These are phyloP conservation scores for Galerina sulciceps DNA, from an alignment of 768 basidiomycete species.

Conservation along the genomic window DNA sequence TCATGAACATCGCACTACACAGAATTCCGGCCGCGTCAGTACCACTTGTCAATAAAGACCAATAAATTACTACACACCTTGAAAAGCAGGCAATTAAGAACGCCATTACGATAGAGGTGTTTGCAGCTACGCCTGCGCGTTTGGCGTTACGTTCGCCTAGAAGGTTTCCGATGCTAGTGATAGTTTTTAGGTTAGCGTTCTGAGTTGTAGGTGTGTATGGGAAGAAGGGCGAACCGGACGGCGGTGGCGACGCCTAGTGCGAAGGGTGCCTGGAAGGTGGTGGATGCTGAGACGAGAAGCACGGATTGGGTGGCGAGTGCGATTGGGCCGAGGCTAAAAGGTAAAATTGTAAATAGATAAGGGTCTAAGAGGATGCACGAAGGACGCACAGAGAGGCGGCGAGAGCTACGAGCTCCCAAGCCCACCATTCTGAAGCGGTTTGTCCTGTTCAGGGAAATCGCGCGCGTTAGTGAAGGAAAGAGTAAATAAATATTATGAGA, in stretches of 20 bases:
- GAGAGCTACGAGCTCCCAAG: slow-evolving; percentile 85
- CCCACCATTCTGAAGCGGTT: slow-evolving; percentile 95
- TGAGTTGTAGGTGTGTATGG: background rate
- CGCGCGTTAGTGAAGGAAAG: background rate
- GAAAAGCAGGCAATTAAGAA: slow-evolving; percentile 66
- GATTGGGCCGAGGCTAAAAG: slow-evolving; percentile 72
- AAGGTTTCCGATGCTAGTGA: slow-evolving; percentile 79
- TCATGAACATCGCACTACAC: slow-evolving; percentile 54
- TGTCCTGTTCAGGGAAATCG: slow-evolving; percentile 49
- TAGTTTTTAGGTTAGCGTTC: background rate
- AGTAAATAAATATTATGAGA: background rate
- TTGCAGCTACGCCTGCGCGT: slow-evolving; percentile 73
- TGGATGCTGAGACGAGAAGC: slow-evolving; percentile 74
- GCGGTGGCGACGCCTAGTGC: slow-evolving; percentile 83
- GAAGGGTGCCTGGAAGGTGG: slow-evolving; percentile 84
- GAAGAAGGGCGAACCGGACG: slow-evolving; percentile 61
- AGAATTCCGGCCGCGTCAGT: background rate
- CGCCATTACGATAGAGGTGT: slow-evolving; percentile 67
- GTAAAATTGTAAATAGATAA: too few relatives aligned
- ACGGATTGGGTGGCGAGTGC: slow-evolving; percentile 90
- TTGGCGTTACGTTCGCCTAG: slow-evolving; percentile 79
- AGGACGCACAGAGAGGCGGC: slow-evolving; percentile 49
- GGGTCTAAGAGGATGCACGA: background rate
- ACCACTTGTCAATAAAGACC: background rate
- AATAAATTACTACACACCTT: slow-evolving; percentile 44